A percentile compares a stretch with the other conserved stretches of the same genome.
Conservation (phyloP, 768 basidiomycete species). For the Kwoniella sp. region DNA sequence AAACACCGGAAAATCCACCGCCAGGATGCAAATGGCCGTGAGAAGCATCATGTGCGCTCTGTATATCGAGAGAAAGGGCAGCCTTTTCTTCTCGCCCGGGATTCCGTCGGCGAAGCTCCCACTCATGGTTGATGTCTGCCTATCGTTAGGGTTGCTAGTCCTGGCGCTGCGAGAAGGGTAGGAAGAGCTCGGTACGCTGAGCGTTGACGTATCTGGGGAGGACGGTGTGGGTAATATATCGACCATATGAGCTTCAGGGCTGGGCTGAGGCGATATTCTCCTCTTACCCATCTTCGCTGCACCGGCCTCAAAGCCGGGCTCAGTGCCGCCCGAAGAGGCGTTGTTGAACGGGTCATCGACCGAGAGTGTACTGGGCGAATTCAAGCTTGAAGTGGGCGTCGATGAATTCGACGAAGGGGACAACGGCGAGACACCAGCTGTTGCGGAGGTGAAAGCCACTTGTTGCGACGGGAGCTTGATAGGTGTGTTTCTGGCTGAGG, state of each 20-base stretch:
- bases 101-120: not conserved
- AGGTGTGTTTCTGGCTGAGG: constrained; percentile 2
- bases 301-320: too few relatives aligned
- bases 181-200: not conserved
- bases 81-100: not conserved
- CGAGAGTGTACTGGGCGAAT: constrained; percentile 15
- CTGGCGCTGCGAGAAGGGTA: not conserved
- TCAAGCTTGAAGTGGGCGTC: not conserved
- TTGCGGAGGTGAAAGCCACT: not conserved
- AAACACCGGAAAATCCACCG: constrained; percentile 93
- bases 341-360: constrained; percentile 15
- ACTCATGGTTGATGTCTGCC: not conserved
- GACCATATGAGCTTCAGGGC: constrained; percentile 34
- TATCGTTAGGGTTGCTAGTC: too few relatives aligned
- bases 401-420: constrained; percentile 2
- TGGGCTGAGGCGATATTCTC: constrained; percentile 33
- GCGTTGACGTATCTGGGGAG: constrained; percentile 5
- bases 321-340: too few relatives aligned
- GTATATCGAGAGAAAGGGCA: constrained; percentile 79
- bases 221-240: constrained; percentile 42
- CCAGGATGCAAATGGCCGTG: constrained; percentile 86
- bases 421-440: constrained; percentile 5
- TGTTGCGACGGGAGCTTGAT: constrained; percentile 22
- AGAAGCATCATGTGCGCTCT: constrained; percentile 94
- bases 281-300: constrained; percentile 21